A percentile compares a stretch with the other conserved stretches of the same genome.
Conservation (phyloP, 2,329 filamentous ascomycete species). For the Diaporthe velutina region DNA sequence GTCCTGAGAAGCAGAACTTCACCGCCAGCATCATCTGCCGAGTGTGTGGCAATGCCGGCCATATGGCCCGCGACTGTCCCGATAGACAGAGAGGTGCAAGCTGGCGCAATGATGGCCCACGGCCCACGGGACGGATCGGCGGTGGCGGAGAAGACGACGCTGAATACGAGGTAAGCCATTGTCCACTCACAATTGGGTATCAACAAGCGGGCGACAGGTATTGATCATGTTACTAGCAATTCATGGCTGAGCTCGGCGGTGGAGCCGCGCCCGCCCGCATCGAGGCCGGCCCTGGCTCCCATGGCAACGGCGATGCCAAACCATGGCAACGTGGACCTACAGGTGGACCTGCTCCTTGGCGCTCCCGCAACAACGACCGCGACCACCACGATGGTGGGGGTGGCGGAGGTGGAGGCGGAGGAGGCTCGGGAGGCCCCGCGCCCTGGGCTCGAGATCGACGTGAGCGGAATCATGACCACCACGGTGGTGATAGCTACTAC, state of each 20-base stretch:
- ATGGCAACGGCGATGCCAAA: conserved; percentile 71
- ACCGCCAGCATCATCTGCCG: conserved; percentile 99
- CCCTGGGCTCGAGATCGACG: conserved; percentile 74
- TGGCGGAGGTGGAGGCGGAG: conserved; percentile 52
- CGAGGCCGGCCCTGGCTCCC: conserved; percentile 81
- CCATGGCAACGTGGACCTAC: conserved; percentile 92
- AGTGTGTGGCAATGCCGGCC: conserved; percentile 96
- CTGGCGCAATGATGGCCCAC: conserved; percentile 84
- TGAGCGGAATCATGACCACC: conserved; percentile 61
- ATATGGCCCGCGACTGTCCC: conserved; percentile 98
- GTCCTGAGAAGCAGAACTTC: conserved; percentile 96
- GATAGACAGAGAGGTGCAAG: conserved; percentile 91
- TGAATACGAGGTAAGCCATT: conserved; percentile 87
- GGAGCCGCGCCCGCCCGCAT: conserved; percentile 81
- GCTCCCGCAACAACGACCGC: conserved; percentile 66
- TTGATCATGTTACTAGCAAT: conserved; percentile 74
- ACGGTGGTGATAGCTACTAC: conserved; percentile 59
- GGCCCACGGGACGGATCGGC: conserved; percentile 76
- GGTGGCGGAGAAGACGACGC: conserved; percentile 82
- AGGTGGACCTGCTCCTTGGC: conserved; percentile 87
- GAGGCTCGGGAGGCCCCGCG: conserved; percentile 62
- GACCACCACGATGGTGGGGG: conserved; percentile 54
- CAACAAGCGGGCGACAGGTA: conserved; percentile 40
- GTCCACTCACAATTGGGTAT: not conserved
- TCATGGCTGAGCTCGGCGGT: conserved; percentile 96